Conservation (phyloP, 495 filamentous ascomycete species). For the Penicillium waksmanii region DNA sequence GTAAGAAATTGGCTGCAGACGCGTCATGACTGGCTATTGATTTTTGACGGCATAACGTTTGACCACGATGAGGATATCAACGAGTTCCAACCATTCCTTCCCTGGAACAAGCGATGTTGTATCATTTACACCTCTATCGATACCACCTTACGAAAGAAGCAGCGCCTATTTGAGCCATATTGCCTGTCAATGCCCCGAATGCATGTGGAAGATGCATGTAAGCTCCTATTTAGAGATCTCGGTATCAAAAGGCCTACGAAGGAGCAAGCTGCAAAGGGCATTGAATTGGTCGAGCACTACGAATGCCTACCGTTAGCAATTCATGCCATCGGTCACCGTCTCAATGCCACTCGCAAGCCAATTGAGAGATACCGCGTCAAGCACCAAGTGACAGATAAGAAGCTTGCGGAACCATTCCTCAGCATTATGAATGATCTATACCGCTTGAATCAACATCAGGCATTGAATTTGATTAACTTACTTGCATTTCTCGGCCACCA, state of each 20-base stretch:
- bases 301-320: conserved; percentile 78
- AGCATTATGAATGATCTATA: conserved; percentile 72
- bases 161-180: conserved; percentile 73
- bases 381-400: conserved; percentile 68
- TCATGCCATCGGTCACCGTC: conserved; percentile 73
- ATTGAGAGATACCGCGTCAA: conserved; percentile 68
- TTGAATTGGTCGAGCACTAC: conserved; percentile 69
- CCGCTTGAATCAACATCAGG: conserved; percentile 59
- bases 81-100: conserved; percentile 66
- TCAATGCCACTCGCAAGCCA: conserved; percentile 71
- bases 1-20: conserved; percentile 73
- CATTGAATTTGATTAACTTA: conserved; percentile 73
- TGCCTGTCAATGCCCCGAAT: conserved; percentile 66
- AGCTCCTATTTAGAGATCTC: conserved; percentile 59
- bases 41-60: conserved; percentile 76
- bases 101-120: conserved; percentile 67
- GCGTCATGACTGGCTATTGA: conserved; percentile 72
- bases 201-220: conserved; percentile 60
- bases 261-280: conserved; percentile 62
- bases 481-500: conserved; percentile 75
- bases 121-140: conserved; percentile 81
- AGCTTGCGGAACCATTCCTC: conserved; percentile 70
- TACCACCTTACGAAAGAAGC: conserved; percentile 65
- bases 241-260: conserved; percentile 53
- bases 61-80: conserved; percentile 60